A percentile compares a stretch with the other conserved stretches of the same genome.
These are phyloP conservation scores for Kuraishia floccosa DNA, from an alignment of 805 yeast species.

Conservation along the genomic window DNA sequence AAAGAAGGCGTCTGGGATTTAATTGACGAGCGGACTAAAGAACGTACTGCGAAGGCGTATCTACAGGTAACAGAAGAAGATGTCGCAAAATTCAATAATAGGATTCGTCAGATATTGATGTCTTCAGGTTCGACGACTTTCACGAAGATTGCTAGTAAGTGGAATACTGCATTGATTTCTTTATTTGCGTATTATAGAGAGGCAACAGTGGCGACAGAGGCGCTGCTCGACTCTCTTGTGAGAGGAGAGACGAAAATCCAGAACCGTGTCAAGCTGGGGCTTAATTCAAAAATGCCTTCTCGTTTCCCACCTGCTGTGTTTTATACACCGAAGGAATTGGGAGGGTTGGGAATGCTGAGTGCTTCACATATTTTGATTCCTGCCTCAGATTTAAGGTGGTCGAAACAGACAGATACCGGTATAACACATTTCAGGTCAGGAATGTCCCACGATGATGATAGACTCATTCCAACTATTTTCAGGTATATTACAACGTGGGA, in stretches of 20 bases:
- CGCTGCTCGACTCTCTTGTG: conserved; percentile 71
- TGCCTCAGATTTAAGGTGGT: conserved; percentile 84
- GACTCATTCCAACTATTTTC: conserved; percentile 85
- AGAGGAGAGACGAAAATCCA: conserved; percentile 90
- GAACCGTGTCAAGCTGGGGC: conserved; percentile 86
- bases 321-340: conserved; percentile 93
- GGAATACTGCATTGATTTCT: conserved; percentile 89
- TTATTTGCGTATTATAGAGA: conserved; percentile 87
- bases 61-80: conserved; percentile 76
- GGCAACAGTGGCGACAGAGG: conserved; percentile 77
- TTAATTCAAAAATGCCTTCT: conserved; percentile 97
- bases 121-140: conserved; percentile 94
- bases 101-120: conserved; percentile 85
- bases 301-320: conserved; percentile 98
- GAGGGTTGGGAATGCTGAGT: conserved; percentile 96
- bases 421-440: conserved; percentile 92
- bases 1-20: conserved; percentile 91
- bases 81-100: conserved; percentile 67
- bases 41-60: conserved; percentile 81
- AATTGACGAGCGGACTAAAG: conserved; percentile 56
- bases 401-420: conserved; percentile 89
- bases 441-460: conserved; percentile 71
- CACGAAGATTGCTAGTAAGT: conserved; percentile 85
- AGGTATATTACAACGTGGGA: conserved; percentile 95
- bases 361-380: conserved; percentile 96